Percentiles rank a stretch among this genome's conserved stretches.
Conservation (phyloP, 208 protist genomes). For the Leishmania turanica region DNA sequence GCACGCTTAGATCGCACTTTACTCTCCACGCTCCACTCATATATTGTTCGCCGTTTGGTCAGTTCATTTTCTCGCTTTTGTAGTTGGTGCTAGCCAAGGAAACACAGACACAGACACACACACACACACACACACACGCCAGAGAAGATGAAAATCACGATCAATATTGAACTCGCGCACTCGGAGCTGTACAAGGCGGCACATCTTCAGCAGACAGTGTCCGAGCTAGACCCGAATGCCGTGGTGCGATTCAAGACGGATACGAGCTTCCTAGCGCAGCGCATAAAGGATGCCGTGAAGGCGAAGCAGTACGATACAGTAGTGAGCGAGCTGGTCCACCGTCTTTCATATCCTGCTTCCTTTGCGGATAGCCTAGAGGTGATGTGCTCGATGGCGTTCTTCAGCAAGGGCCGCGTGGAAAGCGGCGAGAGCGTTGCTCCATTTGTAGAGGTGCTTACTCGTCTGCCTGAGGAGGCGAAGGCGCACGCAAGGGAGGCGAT, state of each 20-base stretch:
- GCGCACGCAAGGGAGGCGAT: conserved; percentile 61
- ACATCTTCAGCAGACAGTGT: conserved; percentile 56
- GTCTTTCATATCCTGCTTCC: conserved; percentile 47
- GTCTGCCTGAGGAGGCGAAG: conserved; percentile 49
- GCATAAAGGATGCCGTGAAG: conserved; percentile 61
- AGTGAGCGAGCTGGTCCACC: conserved; percentile 53
- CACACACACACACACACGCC: background rate
- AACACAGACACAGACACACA: background rate
- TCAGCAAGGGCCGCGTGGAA: conserved; percentile 66
- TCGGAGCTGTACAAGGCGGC: conserved; percentile 51
- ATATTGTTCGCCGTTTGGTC: background rate
- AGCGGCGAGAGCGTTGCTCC: conserved; percentile 57
- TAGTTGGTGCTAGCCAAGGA: conserved; percentile 7
- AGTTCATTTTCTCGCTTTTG: conserved; percentile 14
- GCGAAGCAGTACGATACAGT: conserved; percentile 59
- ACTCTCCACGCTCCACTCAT: background rate
- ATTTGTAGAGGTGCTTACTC: conserved; percentile 62
- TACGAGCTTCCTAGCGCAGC: conserved; percentile 48
- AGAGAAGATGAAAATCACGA: conserved; percentile 68
- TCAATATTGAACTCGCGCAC: conserved; percentile 79
- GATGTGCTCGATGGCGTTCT: conserved; percentile 65
- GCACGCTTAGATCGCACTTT: background rate
- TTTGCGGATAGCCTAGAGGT: conserved; percentile 66
- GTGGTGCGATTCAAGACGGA: conserved; percentile 65
- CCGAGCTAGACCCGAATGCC: conserved; percentile 35